Percentiles rank a stretch among this genome's conserved stretches.
Evolutionary conservation across 345 rosid species (phyloP).

Genomic region (Syzygium aromaticum): DNA sequence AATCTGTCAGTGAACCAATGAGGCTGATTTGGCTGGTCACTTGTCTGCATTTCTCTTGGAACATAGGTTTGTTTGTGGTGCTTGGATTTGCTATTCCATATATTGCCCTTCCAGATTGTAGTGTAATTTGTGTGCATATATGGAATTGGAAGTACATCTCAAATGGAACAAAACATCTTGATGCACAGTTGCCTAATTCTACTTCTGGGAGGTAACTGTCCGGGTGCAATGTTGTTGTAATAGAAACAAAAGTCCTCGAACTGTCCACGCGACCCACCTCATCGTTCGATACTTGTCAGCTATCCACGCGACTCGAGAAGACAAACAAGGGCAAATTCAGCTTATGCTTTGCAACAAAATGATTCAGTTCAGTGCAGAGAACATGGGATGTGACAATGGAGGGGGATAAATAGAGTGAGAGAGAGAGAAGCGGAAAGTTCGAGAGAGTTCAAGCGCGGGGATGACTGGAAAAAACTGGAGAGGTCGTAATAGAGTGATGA

Average conservation of each 20-base stretch:
- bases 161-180: neutral
- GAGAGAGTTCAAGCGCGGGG: too few relatives aligned
- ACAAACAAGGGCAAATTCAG: too few relatives aligned
- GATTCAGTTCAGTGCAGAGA: too few relatives aligned
- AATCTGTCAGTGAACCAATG: constrained; percentile 30
- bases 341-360: too few relatives aligned
- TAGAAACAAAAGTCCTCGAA: neutral
- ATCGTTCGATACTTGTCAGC: too few relatives aligned
- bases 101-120: neutral
- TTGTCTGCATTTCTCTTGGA: constrained; percentile 31
- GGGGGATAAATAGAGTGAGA: too few relatives aligned
- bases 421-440: too few relatives aligned
- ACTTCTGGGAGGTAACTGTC: neutral
- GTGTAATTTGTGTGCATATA: neutral
- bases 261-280: neutral
- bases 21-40: constrained; percentile 43
- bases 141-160: neutral
- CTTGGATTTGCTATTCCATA: neutral
- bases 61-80: constrained; percentile 24
- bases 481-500: too few relatives aligned
- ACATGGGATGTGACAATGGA: too few relatives aligned
- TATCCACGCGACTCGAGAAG: too few relatives aligned
- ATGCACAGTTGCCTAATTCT: neutral
- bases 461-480: too few relatives aligned
- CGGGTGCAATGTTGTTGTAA: neutral